Base-by-base conservation (phyloP, 768 basidiomycete genomes). In the Boletus fagicola region DNA sequence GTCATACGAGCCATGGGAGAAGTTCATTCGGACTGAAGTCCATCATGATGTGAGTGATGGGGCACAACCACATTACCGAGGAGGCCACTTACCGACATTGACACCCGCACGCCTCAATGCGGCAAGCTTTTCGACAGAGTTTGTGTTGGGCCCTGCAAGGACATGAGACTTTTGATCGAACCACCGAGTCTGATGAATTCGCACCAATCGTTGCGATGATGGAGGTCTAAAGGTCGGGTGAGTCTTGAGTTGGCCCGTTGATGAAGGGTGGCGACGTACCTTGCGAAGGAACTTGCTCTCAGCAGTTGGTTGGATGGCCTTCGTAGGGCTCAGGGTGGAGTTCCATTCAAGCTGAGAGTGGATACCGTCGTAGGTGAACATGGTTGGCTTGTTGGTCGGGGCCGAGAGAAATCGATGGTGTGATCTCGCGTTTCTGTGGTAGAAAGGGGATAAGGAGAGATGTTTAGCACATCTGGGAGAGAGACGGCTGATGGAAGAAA, bases 151-250 rank as follows among this genome's bases (percentile, higher is more conserved):
- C 42, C 94, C 93, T 94, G 63, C 47, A 65, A 51, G 45, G 47
- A 35, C 31, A 42, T 68, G 57, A 63, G 52, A 47, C 4, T 24
- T 20, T 30, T 20, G 40, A 33, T 33, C 52, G 30, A 44, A 30
- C 33, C 5, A 45, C 15, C 42, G n/a, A 13, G 48, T 16, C 30
- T 13, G 57, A 55, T 31, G 31, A 36, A 58, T 55, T 59, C 81
- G 58, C 64, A 90, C 96, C 97, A 69, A 99, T 99, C 64, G 97
- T 99, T 58, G 95, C 96, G 74, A 99, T 98, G 77, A 99, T 98
- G 58, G 91, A 82, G 15, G 94, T 97, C 97, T 99, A 65, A 20
- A 45, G 39, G 61, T 13, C 53, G 46, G n/a, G 44, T 63, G 35
- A 65, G 49, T 52, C 39, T 45, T 9, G 48, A 40, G 30, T 28